Conservation (phyloP, 2,329 filamentous ascomycete species). For the Hyphodiscus sp. region DNA sequence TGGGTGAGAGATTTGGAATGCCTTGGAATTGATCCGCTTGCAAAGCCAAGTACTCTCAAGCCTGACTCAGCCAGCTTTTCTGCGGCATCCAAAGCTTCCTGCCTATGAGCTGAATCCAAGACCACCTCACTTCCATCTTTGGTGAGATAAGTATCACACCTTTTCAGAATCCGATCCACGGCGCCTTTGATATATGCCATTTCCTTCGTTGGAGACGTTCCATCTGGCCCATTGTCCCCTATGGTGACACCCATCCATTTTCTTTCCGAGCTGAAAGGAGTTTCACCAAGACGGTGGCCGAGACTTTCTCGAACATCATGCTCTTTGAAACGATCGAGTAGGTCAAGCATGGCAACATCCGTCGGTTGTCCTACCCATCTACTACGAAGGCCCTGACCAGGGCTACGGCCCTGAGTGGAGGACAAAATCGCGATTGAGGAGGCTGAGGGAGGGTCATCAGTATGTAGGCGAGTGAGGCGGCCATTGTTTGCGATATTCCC, state of each 20-base stretch:
- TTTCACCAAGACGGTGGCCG: constrained; percentile 75
- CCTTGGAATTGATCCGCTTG: constrained; percentile 65
- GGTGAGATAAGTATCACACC: constrained; percentile 87
- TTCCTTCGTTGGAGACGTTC: constrained; percentile 45
- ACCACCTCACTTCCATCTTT: constrained; percentile 81
- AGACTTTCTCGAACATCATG: constrained; percentile 85
- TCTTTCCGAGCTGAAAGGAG: constrained; percentile 91
- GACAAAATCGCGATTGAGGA: constrained; percentile 76
- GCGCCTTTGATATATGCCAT: constrained; percentile 95
- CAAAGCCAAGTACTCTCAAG: constrained; percentile 85
- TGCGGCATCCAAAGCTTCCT: constrained; percentile 72
- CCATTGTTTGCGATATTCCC: constrained; percentile 97
- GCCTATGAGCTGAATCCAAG: constrained; percentile 67
- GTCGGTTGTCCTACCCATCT: constrained; percentile 96
- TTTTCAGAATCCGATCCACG: constrained; percentile 75
- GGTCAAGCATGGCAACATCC: constrained; percentile 92
- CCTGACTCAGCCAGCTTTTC: constrained; percentile 85
- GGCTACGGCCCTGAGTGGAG: constrained; percentile 60
- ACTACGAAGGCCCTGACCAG: constrained; percentile 62
- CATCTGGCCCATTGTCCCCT: constrained; percentile 35
- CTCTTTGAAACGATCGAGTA: constrained; percentile 85
- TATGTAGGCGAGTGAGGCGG: constrained; percentile 65
- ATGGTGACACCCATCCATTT: constrained; percentile 99
- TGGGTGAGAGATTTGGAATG: constrained; percentile 35
- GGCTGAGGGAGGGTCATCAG: constrained; percentile 59